Evolutionary conservation across 2,329 filamentous ascomycete species (phyloP), one percentile per base, ranked within the genome.

Genomic region (Dothistroma septosporum): DNA sequence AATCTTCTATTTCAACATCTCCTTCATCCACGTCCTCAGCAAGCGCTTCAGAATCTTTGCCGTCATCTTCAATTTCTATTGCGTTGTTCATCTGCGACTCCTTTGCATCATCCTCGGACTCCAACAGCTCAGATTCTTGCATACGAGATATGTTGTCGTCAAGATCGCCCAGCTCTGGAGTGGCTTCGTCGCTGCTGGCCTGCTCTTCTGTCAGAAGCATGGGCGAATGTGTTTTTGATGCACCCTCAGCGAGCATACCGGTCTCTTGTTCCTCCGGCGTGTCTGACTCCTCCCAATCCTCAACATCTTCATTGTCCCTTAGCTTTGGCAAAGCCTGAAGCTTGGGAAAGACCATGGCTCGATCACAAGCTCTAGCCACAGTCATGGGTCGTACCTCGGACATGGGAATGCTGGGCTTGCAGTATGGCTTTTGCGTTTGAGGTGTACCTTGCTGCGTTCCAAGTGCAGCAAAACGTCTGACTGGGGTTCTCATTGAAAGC

Each of bases 261-360:
- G 24, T 8, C 16, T 60, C 53, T n/a, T 48, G 21, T n/a, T 50
- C 52, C 32, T 28, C 50, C 14, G 33, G 48, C 19, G 44, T 48
- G 28, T 35, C 57, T 16, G 50, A 59, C n/a, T 49, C 7, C 24
- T 57, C 55, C 31, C 19, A 50, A 16, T 28, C 50, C 31, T 53
- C 47, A 33, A 53, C 31, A 8, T 50, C 50, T 14, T 64, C 57
- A 16, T 61, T 58, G 37, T 61, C 55, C 19, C 53, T 58, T 41
- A 48, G 33, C 47, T 61, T 57, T 53, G 54, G 31, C 55, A 62
- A 33, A 24, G 62, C 58, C 31, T 63, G 63, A 37, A 69, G 57
- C 41, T 65, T 62, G 46, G 62, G 60, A 50, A 70, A 71, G 1
- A 68, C 69, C 54, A 70, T 66, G 9, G 66, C 61, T 59, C 63